Base-by-base conservation (phyloP, 805 yeast genomes). In the Pichia phayaonensis region DNA sequence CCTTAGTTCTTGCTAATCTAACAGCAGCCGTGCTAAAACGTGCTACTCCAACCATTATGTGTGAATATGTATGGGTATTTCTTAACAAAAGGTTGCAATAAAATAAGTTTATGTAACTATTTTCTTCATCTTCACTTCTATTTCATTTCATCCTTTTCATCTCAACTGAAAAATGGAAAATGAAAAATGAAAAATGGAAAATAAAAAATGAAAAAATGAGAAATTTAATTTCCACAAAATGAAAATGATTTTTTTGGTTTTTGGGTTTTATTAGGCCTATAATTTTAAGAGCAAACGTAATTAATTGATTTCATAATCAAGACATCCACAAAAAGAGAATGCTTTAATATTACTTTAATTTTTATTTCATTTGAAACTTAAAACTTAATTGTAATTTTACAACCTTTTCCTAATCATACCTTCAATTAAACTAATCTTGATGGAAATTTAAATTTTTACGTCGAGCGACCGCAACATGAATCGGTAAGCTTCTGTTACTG, bases 21-120 rank as follows among this genome's bases (percentile, higher is more conserved):
- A 52, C 56, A 7, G 66, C 66, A 11, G 68, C 55, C 4, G 69
- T 65, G 62, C 74, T 76, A 29, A 75, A 61, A 42, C 47, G 49
- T 46, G 53, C 53, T 40, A 46, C 29, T 16, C 53, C 53, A 10
- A 46, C 50, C 53, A 50, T 50, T 10, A 20, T 20, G 15, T 21
- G 13, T 39, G 24, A 18, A 11, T 6, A 20, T 21, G 12, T 7
- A n/a, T n/a, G 38, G 20, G 11, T 16, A n/a, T 34, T 34, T n/a
- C 11, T 15, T 15, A 3, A 6, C 6, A n/a, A n/a, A 16, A 34
- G 38, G n/a, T n/a, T 29, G 3, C n/a, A n/a, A n/a, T n/a, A 29
- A 15, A 29, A 29, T 8, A 13, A 29, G n/a, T 2, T 29, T 29
- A 4, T 6, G n/a, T 11, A 29, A 13, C 11, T 20, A 15, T 11